These are phyloP conservation scores for Tanacetum coccineum DNA, from an alignment of 129 eudicot species.

Conservation along the genomic window DNA sequence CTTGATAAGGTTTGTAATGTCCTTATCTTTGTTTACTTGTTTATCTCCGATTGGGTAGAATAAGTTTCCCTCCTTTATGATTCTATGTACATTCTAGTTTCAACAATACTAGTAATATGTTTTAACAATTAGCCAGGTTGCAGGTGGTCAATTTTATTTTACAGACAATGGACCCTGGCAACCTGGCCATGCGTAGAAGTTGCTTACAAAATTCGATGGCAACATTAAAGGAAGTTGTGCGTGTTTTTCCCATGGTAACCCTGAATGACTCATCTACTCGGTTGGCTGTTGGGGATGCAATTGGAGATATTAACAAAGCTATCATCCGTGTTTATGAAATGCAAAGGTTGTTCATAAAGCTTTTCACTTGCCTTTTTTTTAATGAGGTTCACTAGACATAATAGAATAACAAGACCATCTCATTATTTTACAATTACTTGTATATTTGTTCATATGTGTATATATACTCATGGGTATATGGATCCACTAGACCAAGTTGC, in stretches of 20 bases:
- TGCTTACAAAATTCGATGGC: conserved; percentile 82
- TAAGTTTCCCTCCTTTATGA: background rate
- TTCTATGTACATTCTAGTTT: conserved; percentile 7
- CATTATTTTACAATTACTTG: too few relatives aligned
- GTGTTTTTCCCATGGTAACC: conserved; percentile 89
- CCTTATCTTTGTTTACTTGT: background rate
- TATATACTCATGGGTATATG: too few relatives aligned
- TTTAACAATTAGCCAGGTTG: conserved; percentile 74
- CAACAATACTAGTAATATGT: conserved; percentile 18
- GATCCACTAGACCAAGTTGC: too few relatives aligned
- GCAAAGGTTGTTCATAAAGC: conserved; percentile 57
- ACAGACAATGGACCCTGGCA: conserved; percentile 94
- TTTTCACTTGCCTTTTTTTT: background rate
- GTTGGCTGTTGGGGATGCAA: conserved; percentile 97
- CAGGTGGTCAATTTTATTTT: conserved; percentile 91
- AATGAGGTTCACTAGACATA: too few relatives aligned
- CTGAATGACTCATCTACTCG: conserved; percentile 72
- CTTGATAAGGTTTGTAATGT: conserved; percentile 80
- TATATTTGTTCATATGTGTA: too few relatives aligned
- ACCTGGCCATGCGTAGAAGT: conserved; percentile 74
- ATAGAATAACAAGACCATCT: too few relatives aligned
- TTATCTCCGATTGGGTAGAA: too few relatives aligned
- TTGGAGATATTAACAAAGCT: conserved; percentile 64
- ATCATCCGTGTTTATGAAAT: conserved; percentile 81
- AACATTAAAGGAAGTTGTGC: conserved; percentile 71